A percentile compares a stretch with the other conserved stretches of the same genome.
These are phyloP conservation scores for Neurospora sp. DNA, from an alignment of 2,329 filamentous ascomycete genomes.

Conservation along the genomic window DNA sequence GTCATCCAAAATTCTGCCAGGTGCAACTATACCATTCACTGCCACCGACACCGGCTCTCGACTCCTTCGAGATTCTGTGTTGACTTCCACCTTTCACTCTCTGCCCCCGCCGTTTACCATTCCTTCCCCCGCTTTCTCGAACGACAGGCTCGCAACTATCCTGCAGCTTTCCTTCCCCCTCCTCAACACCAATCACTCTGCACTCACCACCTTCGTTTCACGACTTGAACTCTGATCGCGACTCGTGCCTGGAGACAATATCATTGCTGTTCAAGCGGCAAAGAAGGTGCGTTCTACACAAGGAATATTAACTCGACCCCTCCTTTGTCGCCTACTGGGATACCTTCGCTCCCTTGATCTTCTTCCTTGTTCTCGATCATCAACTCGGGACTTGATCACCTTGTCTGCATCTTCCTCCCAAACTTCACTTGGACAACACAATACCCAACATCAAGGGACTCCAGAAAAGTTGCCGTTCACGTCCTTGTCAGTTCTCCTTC, in stretches of 20 bases:
- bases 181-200: neutral
- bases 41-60: neutral
- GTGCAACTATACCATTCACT: neutral
- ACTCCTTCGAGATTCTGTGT: neutral
- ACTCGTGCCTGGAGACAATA: neutral
- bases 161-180: neutral
- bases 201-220: neutral
- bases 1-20: neutral
- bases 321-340: neutral
- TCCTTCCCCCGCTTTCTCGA: neutral
- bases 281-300: neutral
- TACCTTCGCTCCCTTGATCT: neutral
- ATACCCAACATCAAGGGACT: neutral
- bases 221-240: neutral
- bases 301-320: neutral
- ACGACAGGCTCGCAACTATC: neutral
- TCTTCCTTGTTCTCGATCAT: neutral
- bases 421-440: neutral
- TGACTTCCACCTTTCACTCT: neutral
- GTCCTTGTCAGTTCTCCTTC: neutral
- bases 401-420: neutral
- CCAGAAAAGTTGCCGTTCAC: neutral
- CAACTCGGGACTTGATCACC: neutral
- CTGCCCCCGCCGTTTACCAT: neutral
- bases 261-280: neutral